Percentiles rank a stretch among this genome's conserved stretches.
Evolutionary conservation across 352 stramenopile species (phyloP).

Genomic region (Peronospora destructor): DNA sequence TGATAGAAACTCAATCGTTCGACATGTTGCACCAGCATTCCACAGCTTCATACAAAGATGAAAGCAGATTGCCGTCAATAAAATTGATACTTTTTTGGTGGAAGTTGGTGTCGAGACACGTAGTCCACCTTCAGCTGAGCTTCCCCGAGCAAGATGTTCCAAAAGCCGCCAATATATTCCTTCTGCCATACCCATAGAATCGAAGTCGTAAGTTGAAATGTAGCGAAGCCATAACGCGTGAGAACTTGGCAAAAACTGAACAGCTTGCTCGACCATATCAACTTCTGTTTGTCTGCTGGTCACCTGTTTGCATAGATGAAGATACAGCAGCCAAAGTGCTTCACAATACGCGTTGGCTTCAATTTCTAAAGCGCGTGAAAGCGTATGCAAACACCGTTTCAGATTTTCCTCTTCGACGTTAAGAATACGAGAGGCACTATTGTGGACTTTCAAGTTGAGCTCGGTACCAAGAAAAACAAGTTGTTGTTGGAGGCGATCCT

Average conservation of each 20-base stretch:
- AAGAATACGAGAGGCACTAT: conserved; percentile 3
- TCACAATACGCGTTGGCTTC: conserved; percentile 41
- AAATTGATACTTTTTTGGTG: conserved; percentile 17
- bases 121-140: conserved; percentile 4
- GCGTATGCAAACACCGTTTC: conserved; percentile 27
- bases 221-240: conserved; percentile 40
- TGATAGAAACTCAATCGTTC: conserved; percentile 19
- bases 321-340: conserved; percentile 38
- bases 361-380: conserved; percentile 39
- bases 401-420: conserved; percentile 24
- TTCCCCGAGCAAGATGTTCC: conserved; percentile 20
- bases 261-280: conserved; percentile 32
- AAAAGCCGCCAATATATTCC: conserved; percentile 33
- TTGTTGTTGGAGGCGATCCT: conserved; percentile 19
- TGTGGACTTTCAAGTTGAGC: conserved; percentile 17
- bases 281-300: conserved; percentile 27
- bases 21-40: conserved; percentile 23
- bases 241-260: conserved; percentile 38
- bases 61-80: conserved; percentile 30
- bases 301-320: conserved; percentile 29
- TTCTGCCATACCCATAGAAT: conserved; percentile 26
- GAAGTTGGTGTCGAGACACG: background rate
- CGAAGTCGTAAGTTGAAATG: conserved; percentile 33
- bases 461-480: conserved; percentile 25
- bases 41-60: conserved; percentile 34